Base-by-base conservation (phyloP, 73 alveolate species). In the Blepharisma japonicum region DNA sequence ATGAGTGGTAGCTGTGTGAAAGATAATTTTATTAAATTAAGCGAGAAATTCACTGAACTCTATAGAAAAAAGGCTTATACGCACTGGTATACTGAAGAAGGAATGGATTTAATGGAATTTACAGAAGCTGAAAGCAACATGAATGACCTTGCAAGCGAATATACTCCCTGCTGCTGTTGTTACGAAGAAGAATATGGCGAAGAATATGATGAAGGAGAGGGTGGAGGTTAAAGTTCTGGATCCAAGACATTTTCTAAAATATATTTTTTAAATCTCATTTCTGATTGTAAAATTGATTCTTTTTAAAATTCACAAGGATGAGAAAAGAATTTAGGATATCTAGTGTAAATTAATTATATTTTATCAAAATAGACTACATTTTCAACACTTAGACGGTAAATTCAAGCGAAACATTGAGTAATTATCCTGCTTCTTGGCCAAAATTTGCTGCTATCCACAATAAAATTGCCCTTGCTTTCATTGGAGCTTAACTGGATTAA, bases 71-170 rank as follows among this genome's bases (percentile, higher is more conserved):
- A 82, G 71, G 89, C 89, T 38, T 82, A 54, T 68, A 56, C 74
- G 7, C 89, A 82, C 50, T 82, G 89, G 84, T 82, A 74, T 50
- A 76, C 86, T 42, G 82, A 56, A 55, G 89, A 82, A 77, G 89
- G 89, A 53, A 77, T 82, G 84, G 89, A 82, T 77, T 83, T 71
- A 77, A 77, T 82, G 81, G 89, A 82, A 61, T 82, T 82, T 56
- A 77, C 89, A 55, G 89, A 82, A 4, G 84, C 83, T 39, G 89
- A 66, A 77, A 71, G 84, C 25, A 82, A 82, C 67, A 45, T 77
- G 49, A 45, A 76, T 55, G 89, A 82, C 56, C 71, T 82, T 20
- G 83, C 72, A 21, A 71, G 84, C 56, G 89, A 82, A 82, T 82
- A 82, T 42, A 55, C 46, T 49, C 32, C 74, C 50, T 82, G 77